A percentile compares a stretch with the other conserved stretches of the same genome.
Conservation (phyloP, 2,329 filamentous ascomycete species). For the Fonsecaea pugnacius region DNA sequence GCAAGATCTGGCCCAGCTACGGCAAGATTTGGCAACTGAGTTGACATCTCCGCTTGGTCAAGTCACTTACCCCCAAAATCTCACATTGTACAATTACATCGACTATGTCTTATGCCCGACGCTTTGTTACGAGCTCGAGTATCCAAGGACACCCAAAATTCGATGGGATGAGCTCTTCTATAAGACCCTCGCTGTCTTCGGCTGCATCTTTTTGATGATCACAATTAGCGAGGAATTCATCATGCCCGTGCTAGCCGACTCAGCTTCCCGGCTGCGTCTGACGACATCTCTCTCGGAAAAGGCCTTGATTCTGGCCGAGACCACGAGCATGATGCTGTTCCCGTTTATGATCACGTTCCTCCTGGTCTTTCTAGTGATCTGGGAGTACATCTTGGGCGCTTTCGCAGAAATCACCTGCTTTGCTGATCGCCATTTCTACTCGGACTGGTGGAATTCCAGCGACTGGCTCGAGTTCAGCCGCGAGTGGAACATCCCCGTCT, state of each 20-base stretch:
- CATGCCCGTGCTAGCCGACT: constrained; percentile 80
- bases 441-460: constrained; percentile 69
- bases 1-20: constrained; percentile 67
- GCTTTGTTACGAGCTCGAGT: constrained; percentile 96
- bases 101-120: constrained; percentile 94
- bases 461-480: constrained; percentile 83
- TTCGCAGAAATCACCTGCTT: constrained; percentile 94
- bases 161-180: constrained; percentile 80
- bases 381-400: constrained; percentile 92
- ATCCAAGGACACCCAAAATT: constrained; percentile 76
- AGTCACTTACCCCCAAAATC: constrained; percentile 86
- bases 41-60: constrained; percentile 88
- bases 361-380: constrained; percentile 96
- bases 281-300: constrained; percentile 63
- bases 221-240: constrained; percentile 95
- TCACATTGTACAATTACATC: constrained; percentile 78
- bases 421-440: constrained; percentile 91
- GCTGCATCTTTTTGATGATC: constrained; percentile 93
- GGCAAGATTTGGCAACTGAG: constrained; percentile 86
- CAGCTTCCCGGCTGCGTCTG: constrained; percentile 59
- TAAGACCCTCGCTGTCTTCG: constrained; percentile 88
- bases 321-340: constrained; percentile 87
- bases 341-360: constrained; percentile 97
- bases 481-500: constrained; percentile 97
- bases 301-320: constrained; percentile 81